Evolutionary conservation across 495 filamentous ascomycete species (phyloP), one percentile per base, ranked within the genome.

Genomic region (Penicillium dipodomyicola): DNA sequence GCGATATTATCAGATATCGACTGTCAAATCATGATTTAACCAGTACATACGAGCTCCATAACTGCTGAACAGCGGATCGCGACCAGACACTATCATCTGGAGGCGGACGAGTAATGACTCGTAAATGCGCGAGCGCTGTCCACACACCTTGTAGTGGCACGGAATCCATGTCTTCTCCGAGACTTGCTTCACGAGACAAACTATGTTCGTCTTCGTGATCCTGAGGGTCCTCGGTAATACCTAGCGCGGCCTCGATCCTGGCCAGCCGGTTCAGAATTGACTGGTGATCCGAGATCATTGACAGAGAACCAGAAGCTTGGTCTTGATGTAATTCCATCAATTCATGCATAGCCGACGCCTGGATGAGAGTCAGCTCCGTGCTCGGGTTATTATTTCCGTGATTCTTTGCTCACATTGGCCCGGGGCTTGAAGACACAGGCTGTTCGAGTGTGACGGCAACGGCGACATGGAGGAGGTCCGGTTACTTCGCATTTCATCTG

Each of bases 401-500:
- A 39, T n/a, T 4, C 4, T 11, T 29, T 42, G 39, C 68, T 56
- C 47, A 76, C 72, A 70, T 76, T 74, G 19, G 72, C 71, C 39
- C 73, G 59, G n/a, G 72, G 73, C 50, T 72, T 73, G 54, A 76
- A 76, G 15, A 76, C 54, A 57, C 73, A 76, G 29, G 68, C 40
- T 6, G 64, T 56, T n/a, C 67, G 64, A 42, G 56, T 65, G n/a
- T 63, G 63, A 43, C 61, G 56, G 50, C 73, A 76, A 51, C 73
- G 66, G 39, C 69, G 69, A 61, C 72, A 75, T 14, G 72, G 68
- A 39, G 70, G 62, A 37, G 57, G 30, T n/a, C 68, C 71, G 40
- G 72, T 68, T 1, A 75, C 69, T 51, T 73, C 69, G 62, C 73
- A 76, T 70, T 67, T 71, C 73, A 76, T 76, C 69, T 72, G 17